Percentiles rank a stretch among this genome's conserved stretches.
Evolutionary conservation across 495 filamentous ascomycete genomes (phyloP).

Genomic region (Penicillium canariense): DNA sequence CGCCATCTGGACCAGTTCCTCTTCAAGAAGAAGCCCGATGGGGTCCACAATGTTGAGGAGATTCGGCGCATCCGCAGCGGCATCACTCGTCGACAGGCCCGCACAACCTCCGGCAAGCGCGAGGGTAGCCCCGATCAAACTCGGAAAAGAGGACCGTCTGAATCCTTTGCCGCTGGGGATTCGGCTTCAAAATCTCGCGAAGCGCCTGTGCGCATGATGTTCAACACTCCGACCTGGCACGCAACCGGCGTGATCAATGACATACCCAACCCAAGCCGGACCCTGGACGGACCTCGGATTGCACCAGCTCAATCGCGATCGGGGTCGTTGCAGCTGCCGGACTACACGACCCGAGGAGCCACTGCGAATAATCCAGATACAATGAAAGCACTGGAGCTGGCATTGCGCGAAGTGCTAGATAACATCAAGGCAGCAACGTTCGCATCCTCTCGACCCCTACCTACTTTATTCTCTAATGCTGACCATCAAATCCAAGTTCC

Average conservation of each 20-base stretch:
- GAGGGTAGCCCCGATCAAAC: slow-evolving; percentile 44
- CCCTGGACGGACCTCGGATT: slow-evolving; percentile 37
- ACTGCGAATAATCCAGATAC: slow-evolving; percentile 66
- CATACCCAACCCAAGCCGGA: slow-evolving; percentile 49
- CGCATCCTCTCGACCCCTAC: slow-evolving; percentile 23
- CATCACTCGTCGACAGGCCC: slow-evolving; percentile 79
- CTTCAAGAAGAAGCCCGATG: slow-evolving; percentile 84
- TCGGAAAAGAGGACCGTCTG: slow-evolving; percentile 31
- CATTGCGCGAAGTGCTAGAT: slow-evolving; percentile 73
- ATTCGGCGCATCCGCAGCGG: slow-evolving; percentile 76
- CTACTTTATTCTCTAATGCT: neutral
- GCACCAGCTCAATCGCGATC: slow-evolving; percentile 41
- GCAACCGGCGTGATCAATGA: slow-evolving; percentile 80
- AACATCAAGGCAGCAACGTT: slow-evolving; percentile 82
- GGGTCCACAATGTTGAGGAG: slow-evolving; percentile 81
- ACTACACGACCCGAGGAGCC: slow-evolving; percentile 56
- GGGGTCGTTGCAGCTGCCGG: slow-evolving; percentile 51
- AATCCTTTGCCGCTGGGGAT: slow-evolving; percentile 23
- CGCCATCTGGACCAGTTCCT: slow-evolving; percentile 90
- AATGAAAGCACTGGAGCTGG: slow-evolving; percentile 76
- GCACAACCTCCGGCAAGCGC: slow-evolving; percentile 56
- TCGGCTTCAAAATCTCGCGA: slow-evolving; percentile 32
- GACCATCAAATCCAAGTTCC: slow-evolving; percentile 21
- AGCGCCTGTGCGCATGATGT: slow-evolving; percentile 48
- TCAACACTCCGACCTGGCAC: slow-evolving; percentile 71